Evolutionary conservation across 2,329 filamentous ascomycete genomes (phyloP), one percentile per base, ranked within the genome.

Genomic region (Sarocladium brachiariae): DNA sequence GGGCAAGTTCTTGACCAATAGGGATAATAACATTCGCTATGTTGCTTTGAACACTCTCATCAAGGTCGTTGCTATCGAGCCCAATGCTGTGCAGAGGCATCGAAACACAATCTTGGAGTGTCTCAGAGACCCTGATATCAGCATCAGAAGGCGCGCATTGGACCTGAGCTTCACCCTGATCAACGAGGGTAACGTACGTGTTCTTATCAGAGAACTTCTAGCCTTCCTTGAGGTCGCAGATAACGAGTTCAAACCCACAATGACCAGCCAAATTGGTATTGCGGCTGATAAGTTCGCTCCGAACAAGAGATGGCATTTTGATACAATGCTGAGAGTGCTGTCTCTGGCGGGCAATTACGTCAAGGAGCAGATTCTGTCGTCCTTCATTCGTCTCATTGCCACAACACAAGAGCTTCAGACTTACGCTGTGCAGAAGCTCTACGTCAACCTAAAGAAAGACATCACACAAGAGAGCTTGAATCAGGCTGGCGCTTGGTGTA

Each of bases 1-100:
- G 21, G 93, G 95, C 65, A 99, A 97, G 66, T 99, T 99, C 71
- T 72, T 99, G 55, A 86, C 91, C n/a, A 99, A 99, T 73, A 85
- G 92, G 59, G 93, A 99, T 70, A 99, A 99, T 76, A 99, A 99
- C 65, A 99, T 99, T 61, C 86, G 93, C 67, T 99, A 99, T 63
- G 93, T 99, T 49, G 93, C 93, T 16, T 76, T 99, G 49, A 99
- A 99, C 69, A 99, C 93, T 0, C 75, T 99, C 47, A 95, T 96
- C 71, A 97, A 96, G 70, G 93, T 99, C 16, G 93, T 99, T 43
- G 93, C 93, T 3, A 91, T 99, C 46, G 93, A 99, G 66, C 93
- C 93, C 13, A 97, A 97, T 65, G 93, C 93, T 3, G 93, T 99
- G 2, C 93, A 99, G 67, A 80, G 93, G 64, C 93, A 99, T 68